Base-by-base conservation (phyloP, 2,329 filamentous ascomycete species). In the Ambrosiella cleistominuta region DNA sequence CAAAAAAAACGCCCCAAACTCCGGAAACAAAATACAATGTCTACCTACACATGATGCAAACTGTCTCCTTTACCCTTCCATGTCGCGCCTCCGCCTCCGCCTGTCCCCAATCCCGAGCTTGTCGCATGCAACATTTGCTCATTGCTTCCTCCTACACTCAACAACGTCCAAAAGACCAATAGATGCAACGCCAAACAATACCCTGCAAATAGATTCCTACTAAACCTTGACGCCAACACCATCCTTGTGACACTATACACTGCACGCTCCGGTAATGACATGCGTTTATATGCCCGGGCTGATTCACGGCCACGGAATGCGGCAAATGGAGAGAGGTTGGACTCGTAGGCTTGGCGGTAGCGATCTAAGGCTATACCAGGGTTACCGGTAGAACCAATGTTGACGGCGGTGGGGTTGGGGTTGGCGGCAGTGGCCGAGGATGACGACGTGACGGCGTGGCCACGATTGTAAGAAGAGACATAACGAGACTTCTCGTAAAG, bases 401-500 rank as follows among this genome's bases (percentile, higher is more conserved):
- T 76, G 35, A 88, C 74, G 19, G 85, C 81, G 0, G 86, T 85
- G 0, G 87, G 82, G 66, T 90, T 94, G 1, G 88, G 83, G 65
- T 84, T 88, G 7, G 40, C 35, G 49, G 82, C 85, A n/a, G 82
- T 81, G 11, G 82, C 82, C 12, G 79, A 78, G 4, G 80, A 80
- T 9, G 82, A 80, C 44, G 73, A 70, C 36, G 79, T 77, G 5
- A 77, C 76, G 12, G 77, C 79, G 12, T 53, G 47, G 39, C 15
- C 50, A 37, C 90, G 82, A 69, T 84, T 95, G 74, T 96, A 98
- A 1, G 88, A 90, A 6, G 89, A 95, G 27, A 97, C 83, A 68
- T 98, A 98, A 64, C 93, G 82, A 15, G 91, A 95, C 77, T 97
- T 98, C 70, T 98, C 93, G 69, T 98, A 98, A 7, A 98, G 77